Percentiles rank a stretch among this genome's conserved stretches.
These are phyloP conservation scores for Mycena alexandri DNA, from an alignment of 768 basidiomycete genomes.

Conservation along the genomic window DNA sequence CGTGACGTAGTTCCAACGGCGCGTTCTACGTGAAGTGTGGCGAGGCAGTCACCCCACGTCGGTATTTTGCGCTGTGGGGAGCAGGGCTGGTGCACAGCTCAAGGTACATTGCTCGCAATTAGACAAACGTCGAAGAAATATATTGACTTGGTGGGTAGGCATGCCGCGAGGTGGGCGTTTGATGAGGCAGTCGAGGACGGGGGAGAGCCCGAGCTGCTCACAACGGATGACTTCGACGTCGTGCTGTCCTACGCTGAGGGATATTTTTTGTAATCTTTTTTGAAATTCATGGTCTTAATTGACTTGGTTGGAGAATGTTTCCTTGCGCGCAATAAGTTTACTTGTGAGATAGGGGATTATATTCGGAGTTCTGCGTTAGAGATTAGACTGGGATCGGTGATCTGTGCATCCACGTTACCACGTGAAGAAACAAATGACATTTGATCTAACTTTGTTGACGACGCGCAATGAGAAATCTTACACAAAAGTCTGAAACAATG, in stretches of 20 bases:
- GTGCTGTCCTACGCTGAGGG: conserved; percentile 15
- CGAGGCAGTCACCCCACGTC: neutral
- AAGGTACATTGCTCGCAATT: neutral
- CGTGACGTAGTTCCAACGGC: too few species aligned
- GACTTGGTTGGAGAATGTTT: too few species aligned
- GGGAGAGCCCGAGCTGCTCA: neutral
- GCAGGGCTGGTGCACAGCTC: neutral
- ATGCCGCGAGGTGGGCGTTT: neutral
- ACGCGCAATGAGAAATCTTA: too few species aligned
- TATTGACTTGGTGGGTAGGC: too few species aligned
- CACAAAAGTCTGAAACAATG: too few species aligned
- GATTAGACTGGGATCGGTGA: too few species aligned
- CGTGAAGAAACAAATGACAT: too few species aligned
- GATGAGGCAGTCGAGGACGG: conserved; percentile 3
- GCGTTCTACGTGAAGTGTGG: too few species aligned
- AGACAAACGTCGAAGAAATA: too few species aligned
- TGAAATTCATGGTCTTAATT: neutral
- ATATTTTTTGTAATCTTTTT: neutral
- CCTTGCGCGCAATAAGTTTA: neutral
- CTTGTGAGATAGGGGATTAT: neutral
- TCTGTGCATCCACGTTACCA: too few species aligned
- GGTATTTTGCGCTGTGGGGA: neutral
- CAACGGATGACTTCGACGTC: neutral
- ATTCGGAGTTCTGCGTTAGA: too few species aligned
- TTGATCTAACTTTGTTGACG: too few species aligned